phyloP scores from a whole-genome alignment of 176 grass and related monocot species.

The Elymus sibiricus region DNA sequence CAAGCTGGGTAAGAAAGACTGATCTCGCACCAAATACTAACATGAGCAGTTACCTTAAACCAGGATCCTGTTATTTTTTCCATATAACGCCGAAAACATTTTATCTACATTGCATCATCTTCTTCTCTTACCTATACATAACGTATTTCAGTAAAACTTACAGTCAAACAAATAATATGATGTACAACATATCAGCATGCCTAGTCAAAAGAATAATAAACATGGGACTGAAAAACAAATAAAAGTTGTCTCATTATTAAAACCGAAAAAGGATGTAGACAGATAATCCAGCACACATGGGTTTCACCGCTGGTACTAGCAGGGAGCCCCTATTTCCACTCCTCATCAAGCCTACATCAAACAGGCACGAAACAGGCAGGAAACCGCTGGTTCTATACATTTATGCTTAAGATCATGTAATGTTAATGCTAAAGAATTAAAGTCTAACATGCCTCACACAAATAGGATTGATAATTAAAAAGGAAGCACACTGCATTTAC shows the following conservation, averaged over 20 bases:
- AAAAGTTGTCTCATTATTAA: not conserved
- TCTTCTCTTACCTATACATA: conserved; percentile 78
- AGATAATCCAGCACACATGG: not conserved
- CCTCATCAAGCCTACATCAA: too few species aligned
- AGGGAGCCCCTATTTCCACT: too few species aligned
- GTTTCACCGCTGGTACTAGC: too few species aligned
- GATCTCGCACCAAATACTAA: not conserved
- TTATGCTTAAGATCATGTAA: too few species aligned
- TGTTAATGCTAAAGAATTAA: too few species aligned
- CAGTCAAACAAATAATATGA: not conserved
- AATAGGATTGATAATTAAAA: too few species aligned
- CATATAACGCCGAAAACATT: conserved; percentile 54
- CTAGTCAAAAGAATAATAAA: not conserved
- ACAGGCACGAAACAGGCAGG: too few species aligned
- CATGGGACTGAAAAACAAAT: not conserved
- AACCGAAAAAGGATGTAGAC: not conserved
- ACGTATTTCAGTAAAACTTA: conserved; percentile 13
- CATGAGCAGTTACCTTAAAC: conserved; percentile 43
- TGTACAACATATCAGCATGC: not conserved
- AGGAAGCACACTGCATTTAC: too few species aligned
- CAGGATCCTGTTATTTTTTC: conserved; percentile 46
- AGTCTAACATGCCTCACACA: too few species aligned
- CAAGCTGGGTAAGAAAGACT: not conserved
- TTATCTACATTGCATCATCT: conserved; percentile 69
- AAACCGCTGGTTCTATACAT: too few species aligned